Evolutionary conservation across 768 basidiomycete species (phyloP).

Genomic region (Hemileccinum rubropunctum): DNA sequence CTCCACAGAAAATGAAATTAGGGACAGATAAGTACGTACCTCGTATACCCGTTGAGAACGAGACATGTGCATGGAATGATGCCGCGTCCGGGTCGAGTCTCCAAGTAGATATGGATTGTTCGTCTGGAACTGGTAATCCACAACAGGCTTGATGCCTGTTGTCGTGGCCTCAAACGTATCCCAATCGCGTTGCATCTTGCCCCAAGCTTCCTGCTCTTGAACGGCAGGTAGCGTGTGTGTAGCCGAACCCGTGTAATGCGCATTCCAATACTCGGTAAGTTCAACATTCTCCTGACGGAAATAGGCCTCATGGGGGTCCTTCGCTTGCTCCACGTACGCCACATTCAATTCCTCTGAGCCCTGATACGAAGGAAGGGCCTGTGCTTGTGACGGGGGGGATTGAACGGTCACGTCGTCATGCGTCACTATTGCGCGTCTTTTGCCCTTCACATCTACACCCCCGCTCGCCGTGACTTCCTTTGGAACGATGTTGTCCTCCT

Average conservation of each 20-base stretch:
- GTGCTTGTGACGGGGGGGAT: slow-evolving; percentile 10
- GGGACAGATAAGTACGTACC: slow-evolving; percentile 30
- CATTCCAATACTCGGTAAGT: slow-evolving; percentile 59
- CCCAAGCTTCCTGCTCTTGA: slow-evolving; percentile 47
- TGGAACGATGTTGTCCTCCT: slow-evolving; percentile 74
- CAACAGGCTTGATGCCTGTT: slow-evolving; percentile 55
- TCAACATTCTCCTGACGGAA: slow-evolving; percentile 69
- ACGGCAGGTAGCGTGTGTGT: slow-evolving; percentile 14
- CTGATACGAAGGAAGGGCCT: slow-evolving; percentile 14
- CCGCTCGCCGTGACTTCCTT: slow-evolving; percentile 31
- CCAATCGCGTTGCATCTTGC: slow-evolving; percentile 71
- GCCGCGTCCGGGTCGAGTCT: slow-evolving; percentile 49
- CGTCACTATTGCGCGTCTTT: slow-evolving; percentile 47
- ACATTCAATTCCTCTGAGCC: slow-evolving; percentile 17
- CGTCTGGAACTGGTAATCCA: slow-evolving; percentile 66
- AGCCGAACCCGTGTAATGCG: slow-evolving; percentile 31
- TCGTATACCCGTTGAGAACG: slow-evolving; percentile 33
- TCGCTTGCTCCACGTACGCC: slow-evolving; percentile 20
- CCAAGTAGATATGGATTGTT: slow-evolving; percentile 78
- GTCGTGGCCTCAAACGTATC: slow-evolving; percentile 77
- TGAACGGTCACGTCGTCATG: slow-evolving; percentile 2
- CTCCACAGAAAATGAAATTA: slow-evolving; percentile 11
- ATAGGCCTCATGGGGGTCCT: slow-evolving; percentile 61
- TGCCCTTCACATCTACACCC: slow-evolving; percentile 55
- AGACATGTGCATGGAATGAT: slow-evolving; percentile 39